Conservation (phyloP, 2,329 filamentous ascomycete species). For the Botryotinia globosa region DNA sequence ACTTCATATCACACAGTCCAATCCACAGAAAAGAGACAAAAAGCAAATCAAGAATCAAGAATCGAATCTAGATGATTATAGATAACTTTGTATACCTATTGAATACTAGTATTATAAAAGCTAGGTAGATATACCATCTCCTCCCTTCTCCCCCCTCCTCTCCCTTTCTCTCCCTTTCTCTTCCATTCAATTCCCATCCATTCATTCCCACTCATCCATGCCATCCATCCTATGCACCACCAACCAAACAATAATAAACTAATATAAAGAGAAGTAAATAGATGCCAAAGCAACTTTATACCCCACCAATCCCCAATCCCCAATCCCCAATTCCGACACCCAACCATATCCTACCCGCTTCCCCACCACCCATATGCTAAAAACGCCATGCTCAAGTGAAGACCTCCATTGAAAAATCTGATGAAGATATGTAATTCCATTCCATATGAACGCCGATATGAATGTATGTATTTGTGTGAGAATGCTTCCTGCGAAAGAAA, state of each 20-base stretch:
- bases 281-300: not conserved
- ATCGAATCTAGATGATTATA: not conserved
- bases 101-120: not conserved
- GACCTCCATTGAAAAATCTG: not conserved
- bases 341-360: not conserved
- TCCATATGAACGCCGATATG: constrained; percentile 8
- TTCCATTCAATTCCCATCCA: not conserved
- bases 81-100: not conserved
- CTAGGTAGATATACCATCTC: not conserved
- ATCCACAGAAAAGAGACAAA: not conserved
- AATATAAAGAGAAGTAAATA: not conserved
- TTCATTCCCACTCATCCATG: not conserved
- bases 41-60: not conserved
- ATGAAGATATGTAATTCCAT: constrained; percentile 4
- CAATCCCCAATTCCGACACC: not conserved
- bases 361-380: constrained; percentile 1
- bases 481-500: not conserved
- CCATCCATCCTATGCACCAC: not conserved
- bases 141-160: not conserved
- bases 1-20: too few species aligned
- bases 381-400: constrained; percentile 10
- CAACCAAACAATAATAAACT: not conserved
- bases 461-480: not conserved
- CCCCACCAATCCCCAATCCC: not conserved
- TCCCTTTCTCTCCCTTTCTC: too few species aligned